Conservation (phyloP, 306 rosid genomes). For the Crotalaria pallida region DNA sequence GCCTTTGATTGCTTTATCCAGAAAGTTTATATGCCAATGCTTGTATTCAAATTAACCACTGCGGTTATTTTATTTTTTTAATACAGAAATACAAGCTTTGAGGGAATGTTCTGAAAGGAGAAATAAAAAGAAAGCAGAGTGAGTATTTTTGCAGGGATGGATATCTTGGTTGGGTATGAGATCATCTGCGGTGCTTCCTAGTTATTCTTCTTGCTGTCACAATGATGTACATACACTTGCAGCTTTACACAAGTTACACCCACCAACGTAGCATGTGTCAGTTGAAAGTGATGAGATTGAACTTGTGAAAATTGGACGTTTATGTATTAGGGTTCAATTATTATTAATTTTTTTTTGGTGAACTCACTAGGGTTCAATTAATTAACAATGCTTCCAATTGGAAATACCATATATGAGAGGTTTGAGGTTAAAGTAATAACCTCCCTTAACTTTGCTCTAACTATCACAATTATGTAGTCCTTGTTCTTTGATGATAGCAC, state of each 20-base stretch:
- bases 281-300: slow-evolving; percentile 14
- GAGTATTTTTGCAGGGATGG: slow-evolving; percentile 17
- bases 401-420: not conserved
- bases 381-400: not conserved
- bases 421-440: not conserved
- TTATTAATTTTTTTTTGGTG: too few relatives aligned
- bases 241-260: too few relatives aligned
- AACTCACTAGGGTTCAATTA: not conserved
- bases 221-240: not conserved
- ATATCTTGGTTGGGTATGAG: not conserved
- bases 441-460: not conserved
- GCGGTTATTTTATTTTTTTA: not conserved
- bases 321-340: not conserved
- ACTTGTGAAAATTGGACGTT: not conserved
- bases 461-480: not conserved
- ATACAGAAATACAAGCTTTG: slow-evolving; percentile 70
- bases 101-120: slow-evolving; percentile 64
- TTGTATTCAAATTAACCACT: not conserved
- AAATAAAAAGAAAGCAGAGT: slow-evolving; percentile 26
- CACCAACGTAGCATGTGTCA: not conserved
- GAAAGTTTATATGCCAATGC: not conserved
- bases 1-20: not conserved
- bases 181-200: slow-evolving; percentile 2
- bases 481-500: not conserved
- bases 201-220: not conserved